These are phyloP conservation scores for Claviceps lovelessii DNA, from an alignment of 2,329 filamentous ascomycete species.

Conservation along the genomic window DNA sequence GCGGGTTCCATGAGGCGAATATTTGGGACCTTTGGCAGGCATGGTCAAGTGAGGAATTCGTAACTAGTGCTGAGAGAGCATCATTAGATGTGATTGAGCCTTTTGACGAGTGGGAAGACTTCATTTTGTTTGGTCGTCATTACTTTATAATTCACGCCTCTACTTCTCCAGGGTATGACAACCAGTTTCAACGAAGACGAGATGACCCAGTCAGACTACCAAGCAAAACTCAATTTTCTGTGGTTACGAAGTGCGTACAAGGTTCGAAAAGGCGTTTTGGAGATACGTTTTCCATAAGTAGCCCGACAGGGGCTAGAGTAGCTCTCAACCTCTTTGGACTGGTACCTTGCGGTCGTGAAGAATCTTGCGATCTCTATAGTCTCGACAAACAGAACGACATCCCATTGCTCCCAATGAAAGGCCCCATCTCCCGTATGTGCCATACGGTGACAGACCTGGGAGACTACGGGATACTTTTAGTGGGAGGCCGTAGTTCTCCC, in stretches of 20 bases:
- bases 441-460: conserved; percentile 59
- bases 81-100: conserved; percentile 58
- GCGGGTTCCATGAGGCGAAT: conserved; percentile 53
- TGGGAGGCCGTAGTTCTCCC: conserved; percentile 69
- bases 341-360: conserved; percentile 29
- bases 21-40: conserved; percentile 66
- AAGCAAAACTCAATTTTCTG: conserved; percentile 3
- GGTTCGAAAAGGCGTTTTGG: conserved; percentile 43
- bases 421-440: conserved; percentile 44
- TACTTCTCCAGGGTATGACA: background rate
- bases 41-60: conserved; percentile 58
- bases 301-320: conserved; percentile 26
- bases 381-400: conserved; percentile 7
- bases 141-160: conserved; percentile 63
- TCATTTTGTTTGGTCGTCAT: conserved; percentile 70
- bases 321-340: conserved; percentile 31
- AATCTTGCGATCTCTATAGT: conserved; percentile 37
- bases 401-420: conserved; percentile 15
- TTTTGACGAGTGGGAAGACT: conserved; percentile 96
- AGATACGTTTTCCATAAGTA: conserved; percentile 30
- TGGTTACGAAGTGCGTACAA: conserved; percentile 7
- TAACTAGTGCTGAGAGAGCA: conserved; percentile 43
- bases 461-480: conserved; percentile 44
- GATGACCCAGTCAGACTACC: background rate
- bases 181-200: no score